Base-by-base conservation (phyloP, 441 rosid species). In the Gossypium aridum region DNA sequence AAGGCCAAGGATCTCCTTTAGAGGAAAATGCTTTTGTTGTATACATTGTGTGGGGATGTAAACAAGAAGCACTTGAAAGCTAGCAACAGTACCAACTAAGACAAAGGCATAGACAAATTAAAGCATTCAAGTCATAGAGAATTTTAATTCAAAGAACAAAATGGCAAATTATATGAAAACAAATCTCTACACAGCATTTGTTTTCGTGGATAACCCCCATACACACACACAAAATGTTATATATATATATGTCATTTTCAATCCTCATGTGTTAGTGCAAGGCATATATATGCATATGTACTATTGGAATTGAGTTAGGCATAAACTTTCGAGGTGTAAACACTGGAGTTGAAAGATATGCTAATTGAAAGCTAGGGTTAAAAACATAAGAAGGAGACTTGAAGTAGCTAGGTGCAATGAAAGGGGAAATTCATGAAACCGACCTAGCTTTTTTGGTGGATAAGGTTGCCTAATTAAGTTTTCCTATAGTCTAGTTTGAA, bases 61-160 rank as follows among this genome's bases (percentile, higher is more conserved):
- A 49, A 3, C 64, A 54, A 43, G 75, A 37, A 63, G 34, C 25
- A 23, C 25, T 43, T 37, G 13, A 64, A 70, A 56, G 80, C 57
- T 55, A 55, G 13, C 22, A 16, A 54, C 19, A n/a, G n/a, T n/a
- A 7, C 23, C 23, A 7, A 7, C 60, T 17, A 55, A 19, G 23
- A 7, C n/a, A 12, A 20, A 45, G 51, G 63, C 68, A 20, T n/a
- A 26, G 53, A 67, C 59, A 23, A 23, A 67, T 20, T 49, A n/a
- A 26, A 23, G 53, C 59, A 63, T 63, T 7, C 37, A 31, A 63
- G 17, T 16, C 3, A 4, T 56, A 76, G 37, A 62, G 81, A 79
- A 76, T 79, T 80, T 64, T 6, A 34, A 75, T 47, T 34, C 70
- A 13, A 69, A 71, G 37, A 78, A 34, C 68, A 62, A 79, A 49